Conservation (phyloP, 257 asterid species). For the Nicotiana knightiana region DNA sequence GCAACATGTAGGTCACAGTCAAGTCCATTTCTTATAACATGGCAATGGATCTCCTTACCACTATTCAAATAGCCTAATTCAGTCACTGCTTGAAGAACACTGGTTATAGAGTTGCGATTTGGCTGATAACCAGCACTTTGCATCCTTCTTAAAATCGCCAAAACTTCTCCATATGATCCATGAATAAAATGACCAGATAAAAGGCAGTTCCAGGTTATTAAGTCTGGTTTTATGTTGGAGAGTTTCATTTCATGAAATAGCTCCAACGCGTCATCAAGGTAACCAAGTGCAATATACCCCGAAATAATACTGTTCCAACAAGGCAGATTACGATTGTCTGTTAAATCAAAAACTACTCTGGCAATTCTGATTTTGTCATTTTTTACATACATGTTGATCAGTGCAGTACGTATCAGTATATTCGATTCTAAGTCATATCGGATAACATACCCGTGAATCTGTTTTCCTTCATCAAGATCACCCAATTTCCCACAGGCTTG, state of each 20-base stretch:
- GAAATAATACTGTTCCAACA: conserved; percentile 57
- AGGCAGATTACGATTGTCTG: conserved; percentile 40
- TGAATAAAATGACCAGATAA: conserved; percentile 40
- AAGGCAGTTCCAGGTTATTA: conserved; percentile 59
- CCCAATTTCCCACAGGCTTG: conserved; percentile 55
- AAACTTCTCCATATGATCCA: conserved; percentile 32
- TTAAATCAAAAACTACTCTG: conserved; percentile 35
- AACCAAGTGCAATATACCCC: conserved; percentile 37
- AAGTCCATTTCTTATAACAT: conserved; percentile 35
- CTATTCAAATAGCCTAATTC: conserved; percentile 26
- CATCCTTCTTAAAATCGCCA: conserved; percentile 32
- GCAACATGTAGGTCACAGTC: conserved; percentile 31
- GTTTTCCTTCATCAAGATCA: conserved; percentile 44
- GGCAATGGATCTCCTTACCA: conserved; percentile 46
- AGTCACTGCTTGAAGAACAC: conserved; percentile 48
- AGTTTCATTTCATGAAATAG: conserved; percentile 37
- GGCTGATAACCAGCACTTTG: conserved; percentile 47
- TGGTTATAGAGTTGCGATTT: conserved; percentile 37
- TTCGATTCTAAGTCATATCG: conserved; percentile 37
- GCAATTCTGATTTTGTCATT: conserved; percentile 30
- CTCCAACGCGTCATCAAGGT: conserved; percentile 33
- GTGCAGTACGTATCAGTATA: conserved; percentile 37
- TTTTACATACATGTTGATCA: conserved; percentile 49
- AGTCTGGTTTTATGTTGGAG: conserved; percentile 40
- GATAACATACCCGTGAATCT: conserved; percentile 51